Base-by-base conservation (phyloP, 202 grass and related monocot genomes). In the Eragrostis tef region DNA sequence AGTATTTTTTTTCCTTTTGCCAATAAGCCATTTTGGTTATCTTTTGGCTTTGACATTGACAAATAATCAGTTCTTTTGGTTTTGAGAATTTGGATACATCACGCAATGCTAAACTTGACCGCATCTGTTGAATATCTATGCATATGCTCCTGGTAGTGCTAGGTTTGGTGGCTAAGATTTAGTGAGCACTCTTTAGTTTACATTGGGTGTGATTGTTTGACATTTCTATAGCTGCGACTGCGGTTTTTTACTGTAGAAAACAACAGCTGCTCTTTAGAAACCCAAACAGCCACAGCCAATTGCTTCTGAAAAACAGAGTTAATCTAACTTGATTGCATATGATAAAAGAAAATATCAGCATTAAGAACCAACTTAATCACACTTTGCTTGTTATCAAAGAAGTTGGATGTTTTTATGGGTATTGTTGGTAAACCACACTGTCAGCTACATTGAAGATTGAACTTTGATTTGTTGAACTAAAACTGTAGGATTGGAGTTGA, bases 1-100 rank as follows among this genome's bases (percentile, higher is more conserved):
- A 61, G 24, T 76, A 27, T 24, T 71, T 22, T 25, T 71, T 58
- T 53, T 74, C 25, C 49, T 13, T 13, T 10, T 63, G 53, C 25
- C 25, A 51, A 64, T 16, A 81, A 82, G 64, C 71, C 53, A 66
- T 72, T 78, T 72, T 74, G 49, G 24, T 70, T 58, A 7, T 20
- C 20, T 64, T 52, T 63, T 41, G 54, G 31, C 7, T 44, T 62
- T 85, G 53, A 16, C 34, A 43, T 19, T 49, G 20, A 52, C 15
- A 7, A 52, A 25, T 27, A 31, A n/a, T 6, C 4, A 11, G 7
- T 4, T 12, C 19, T 42, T 64, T 64, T 12, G 42, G 39, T 1
- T 68, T 68, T 19, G 2, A 45, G 21, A 7, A 1, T 61, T 75
- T 61, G 39, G 13, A 47, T 26, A 70, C 20, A 61, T 44, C 54